Base-by-base conservation (phyloP, 2,329 filamentous ascomycete species). In the Nectriaceae sp. region DNA sequence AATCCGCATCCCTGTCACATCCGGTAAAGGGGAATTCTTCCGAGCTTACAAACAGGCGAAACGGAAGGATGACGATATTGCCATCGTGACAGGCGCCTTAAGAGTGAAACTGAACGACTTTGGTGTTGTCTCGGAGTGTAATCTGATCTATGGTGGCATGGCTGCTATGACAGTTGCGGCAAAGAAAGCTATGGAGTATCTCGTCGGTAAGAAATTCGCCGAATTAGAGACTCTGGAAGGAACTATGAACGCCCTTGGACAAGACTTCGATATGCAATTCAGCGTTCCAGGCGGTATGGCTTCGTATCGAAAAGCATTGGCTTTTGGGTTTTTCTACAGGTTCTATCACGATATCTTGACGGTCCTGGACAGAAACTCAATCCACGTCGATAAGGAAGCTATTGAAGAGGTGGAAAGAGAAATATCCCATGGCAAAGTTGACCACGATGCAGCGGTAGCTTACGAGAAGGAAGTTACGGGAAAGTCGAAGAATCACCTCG, bases 261-360 rank as follows among this genome's bases (percentile, higher is more conserved):
- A 82, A 43, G 94, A 97, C 64, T 99, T 99, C 63, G 83, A 95
- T 65, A 77, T 99, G 22, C 79, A 83, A 4, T 97, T 96, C 61
- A 87, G 91, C 44, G 94, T 99, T 1, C 94, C 93, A 0, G 94
- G 94, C 56, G 94, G 94, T 31, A 99, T 99, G 94, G 93, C 94
- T 0, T 96, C 91, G 1, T 99, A 97, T 65, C 80, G 94, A 21
- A 96, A 94, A 66, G 89, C 91, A 1, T 75, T 99, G 8, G 93
- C 94, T 0, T 75, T 97, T 44, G 87, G 92, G 3, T 96, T 99
- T 77, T 97, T 97, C 72, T 97, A 97, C 70, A 86, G 91, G 33
- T 99, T 97, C 70, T 97, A 96, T 65, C 89, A 97, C 62, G 93
- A 97, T 53, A 80, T 93, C 1, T 76, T 97, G 36, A 78, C 82